Evolutionary conservation across 2,329 filamentous ascomycete species (phyloP), one percentile per base, ranked within the genome.

Genomic region (Magnaporthiopsis incrustans): DNA sequence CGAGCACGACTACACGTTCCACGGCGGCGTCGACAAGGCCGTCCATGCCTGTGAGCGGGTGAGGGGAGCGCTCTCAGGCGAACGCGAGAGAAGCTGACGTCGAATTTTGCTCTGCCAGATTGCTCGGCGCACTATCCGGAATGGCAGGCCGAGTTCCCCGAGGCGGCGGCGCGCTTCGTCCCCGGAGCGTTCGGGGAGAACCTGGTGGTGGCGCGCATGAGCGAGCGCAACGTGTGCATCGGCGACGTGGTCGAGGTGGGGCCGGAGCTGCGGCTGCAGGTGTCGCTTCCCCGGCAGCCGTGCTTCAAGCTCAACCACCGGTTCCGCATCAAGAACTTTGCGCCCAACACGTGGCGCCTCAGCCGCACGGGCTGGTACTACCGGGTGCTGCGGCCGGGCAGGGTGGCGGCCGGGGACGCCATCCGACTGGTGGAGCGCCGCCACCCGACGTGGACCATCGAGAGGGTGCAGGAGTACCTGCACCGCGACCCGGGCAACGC

Each of bases 261-360:
- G 0, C 73, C 77, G 59, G 75, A 78, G 2, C 77, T 85, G 0
- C 65, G 85, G 3, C 77, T 88, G 0, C 82, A 89, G 68, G 82
- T 89, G 30, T 83, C 80, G 66, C 75, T 88, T 30, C 86, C 86
- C 0, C 79, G 87, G 22, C 82, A 85, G 67, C 87, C 87, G 12
- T 89, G 87, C 74, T 89, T 83, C 75, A 89, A 89, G 70, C 79
- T 89, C 11, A 89, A 89, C 70, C 86, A 89, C 68, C 84, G 86
- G 1, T 89, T 89, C 71, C 78, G 82, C 44, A 75, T 87, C 12
- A 84, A 84, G 68, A 82, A 86, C 66, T 88, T 89, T 72, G 83
- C 86, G 4, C 81, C 81, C 0, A 76, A 79, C 26, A 83, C 84
- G 0, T 86, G 83, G 73, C 78, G 80, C 66, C 76, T 76, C 2